Conservation (phyloP, 2,329 filamentous ascomycete species). For the Aspergillus awamori region DNA sequence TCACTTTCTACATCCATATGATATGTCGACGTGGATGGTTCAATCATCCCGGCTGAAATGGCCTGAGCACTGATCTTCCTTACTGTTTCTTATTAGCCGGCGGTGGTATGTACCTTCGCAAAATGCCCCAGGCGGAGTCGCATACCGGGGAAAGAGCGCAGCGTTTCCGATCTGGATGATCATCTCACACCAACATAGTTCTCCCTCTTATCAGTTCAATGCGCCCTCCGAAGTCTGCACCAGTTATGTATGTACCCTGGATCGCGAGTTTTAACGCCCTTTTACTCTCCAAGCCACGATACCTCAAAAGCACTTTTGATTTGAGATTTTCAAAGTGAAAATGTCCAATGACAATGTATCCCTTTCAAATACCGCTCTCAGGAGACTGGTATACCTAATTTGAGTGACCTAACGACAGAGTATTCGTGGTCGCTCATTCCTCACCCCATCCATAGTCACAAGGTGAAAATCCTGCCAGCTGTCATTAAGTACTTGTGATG, state of each 20-base stretch:
- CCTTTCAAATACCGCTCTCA: neutral
- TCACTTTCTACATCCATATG: constrained; percentile 9
- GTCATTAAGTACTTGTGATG: constrained; percentile 20
- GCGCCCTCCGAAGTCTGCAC: constrained; percentile 13
- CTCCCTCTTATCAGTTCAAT: constrained; percentile 20
- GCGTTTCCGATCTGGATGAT: constrained; percentile 32
- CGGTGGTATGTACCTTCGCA: constrained; percentile 29
- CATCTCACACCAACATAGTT: constrained; percentile 18
- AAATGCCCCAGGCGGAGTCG: constrained; percentile 24
- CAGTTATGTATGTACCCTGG: constrained; percentile 14
- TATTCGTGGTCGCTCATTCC: constrained; percentile 18
- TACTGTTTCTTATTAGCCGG: constrained; percentile 26
- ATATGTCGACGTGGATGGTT: constrained; percentile 18
- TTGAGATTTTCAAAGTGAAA: neutral
- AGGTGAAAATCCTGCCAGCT: constrained; percentile 21
- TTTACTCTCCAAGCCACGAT: neutral
- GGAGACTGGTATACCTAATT: neutral
- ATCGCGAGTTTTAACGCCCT: neutral
- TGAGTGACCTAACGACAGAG: neutral
- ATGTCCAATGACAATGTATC: neutral
- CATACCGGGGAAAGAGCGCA: constrained; percentile 35
- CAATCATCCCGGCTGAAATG: constrained; percentile 24
- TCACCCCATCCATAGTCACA: constrained; percentile 21
- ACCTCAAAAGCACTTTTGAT: constrained; percentile 3
- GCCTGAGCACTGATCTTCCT: constrained; percentile 18